Percentiles rank a stretch among this genome's conserved stretches.
Conservation (phyloP, 345 rosid genomes). For the Trapa incisa region DNA sequence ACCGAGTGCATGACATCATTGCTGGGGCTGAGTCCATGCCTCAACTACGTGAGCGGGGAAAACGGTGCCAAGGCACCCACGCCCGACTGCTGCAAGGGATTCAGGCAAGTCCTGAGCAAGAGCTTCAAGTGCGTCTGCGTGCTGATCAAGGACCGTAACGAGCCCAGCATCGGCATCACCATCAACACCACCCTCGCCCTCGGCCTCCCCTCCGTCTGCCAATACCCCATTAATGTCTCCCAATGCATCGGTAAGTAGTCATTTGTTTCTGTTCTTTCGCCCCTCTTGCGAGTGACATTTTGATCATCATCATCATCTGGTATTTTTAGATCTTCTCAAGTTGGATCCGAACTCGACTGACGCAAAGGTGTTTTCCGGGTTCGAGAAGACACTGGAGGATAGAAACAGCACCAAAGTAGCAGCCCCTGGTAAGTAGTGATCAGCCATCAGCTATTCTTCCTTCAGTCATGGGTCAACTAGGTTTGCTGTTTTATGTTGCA, state of each 20-base stretch:
- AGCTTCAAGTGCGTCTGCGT: conserved; percentile 67
- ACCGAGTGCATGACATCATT: conserved; percentile 49
- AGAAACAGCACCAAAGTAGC: neutral
- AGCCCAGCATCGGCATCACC: conserved; percentile 62
- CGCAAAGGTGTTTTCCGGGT: conserved; percentile 49
- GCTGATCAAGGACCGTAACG: conserved; percentile 50
- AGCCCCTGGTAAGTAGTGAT: neutral
- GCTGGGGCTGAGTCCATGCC: conserved; percentile 40
- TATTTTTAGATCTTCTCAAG: conserved; percentile 40
- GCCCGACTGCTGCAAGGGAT: conserved; percentile 59
- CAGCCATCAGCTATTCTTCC: neutral
- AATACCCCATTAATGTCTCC: conserved; percentile 34
- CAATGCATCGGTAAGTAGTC: conserved; percentile 40
- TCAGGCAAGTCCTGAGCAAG: conserved; percentile 40
- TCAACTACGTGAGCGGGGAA: conserved; percentile 60
- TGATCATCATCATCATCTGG: no score
- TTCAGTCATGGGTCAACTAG: neutral
- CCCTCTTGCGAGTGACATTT: neutral
- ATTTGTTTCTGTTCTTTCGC: no score
- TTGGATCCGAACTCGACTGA: conserved; percentile 48
- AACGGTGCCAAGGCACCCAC: conserved; percentile 38
- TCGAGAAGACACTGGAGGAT: conserved; percentile 30
- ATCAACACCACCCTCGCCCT: conserved; percentile 53
- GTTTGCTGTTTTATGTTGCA: neutral
- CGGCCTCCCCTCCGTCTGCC: conserved; percentile 46